Evolutionary conservation across 1,139 yeast genomes (phyloP).

Genomic region (Kodamaea suecica): DNA sequence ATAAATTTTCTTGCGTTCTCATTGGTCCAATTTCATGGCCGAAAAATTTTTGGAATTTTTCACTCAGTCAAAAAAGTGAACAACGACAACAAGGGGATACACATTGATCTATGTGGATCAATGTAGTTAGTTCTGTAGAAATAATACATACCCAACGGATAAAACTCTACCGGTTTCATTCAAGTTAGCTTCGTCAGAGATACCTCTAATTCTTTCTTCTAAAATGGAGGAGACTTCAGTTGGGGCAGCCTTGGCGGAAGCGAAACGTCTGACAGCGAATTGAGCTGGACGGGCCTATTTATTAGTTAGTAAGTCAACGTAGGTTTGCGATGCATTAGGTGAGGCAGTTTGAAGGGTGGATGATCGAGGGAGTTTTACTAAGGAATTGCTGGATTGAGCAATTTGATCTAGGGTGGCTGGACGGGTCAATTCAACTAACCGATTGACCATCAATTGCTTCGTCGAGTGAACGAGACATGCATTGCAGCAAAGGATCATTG

Average conservation of each 20-base stretch:
- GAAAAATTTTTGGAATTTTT: constrained; percentile 5
- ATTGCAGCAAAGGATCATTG: too few species aligned
- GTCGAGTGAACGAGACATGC: too few species aligned
- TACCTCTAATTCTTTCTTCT: constrained; percentile 99
- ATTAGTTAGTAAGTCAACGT: constrained; percentile 4
- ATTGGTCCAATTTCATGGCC: constrained; percentile 15
- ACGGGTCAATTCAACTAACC: too few species aligned
- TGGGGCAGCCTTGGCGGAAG: constrained; percentile 98
- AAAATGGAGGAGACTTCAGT: constrained; percentile 98
- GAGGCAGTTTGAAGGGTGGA: too few species aligned
- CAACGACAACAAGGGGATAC: too few species aligned
- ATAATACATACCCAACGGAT: constrained; percentile 62
- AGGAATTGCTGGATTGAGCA: too few species aligned
- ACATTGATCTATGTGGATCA: too few species aligned
- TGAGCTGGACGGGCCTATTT: constrained; percentile 70
- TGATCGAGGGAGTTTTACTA: too few species aligned
- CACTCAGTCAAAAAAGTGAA: constrained; percentile 2
- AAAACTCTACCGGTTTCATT: constrained; percentile 99
- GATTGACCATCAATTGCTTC: too few species aligned
- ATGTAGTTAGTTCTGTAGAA: too few species aligned
- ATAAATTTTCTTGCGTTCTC: constrained; percentile 8
- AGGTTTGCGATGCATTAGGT: not conserved
- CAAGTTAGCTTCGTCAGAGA: constrained; percentile 94
- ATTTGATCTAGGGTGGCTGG: too few species aligned
- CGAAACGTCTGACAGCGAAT: constrained; percentile 69